Base-by-base conservation (phyloP, 2,329 filamentous ascomycete genomes). In the Ilyonectria robusta region DNA sequence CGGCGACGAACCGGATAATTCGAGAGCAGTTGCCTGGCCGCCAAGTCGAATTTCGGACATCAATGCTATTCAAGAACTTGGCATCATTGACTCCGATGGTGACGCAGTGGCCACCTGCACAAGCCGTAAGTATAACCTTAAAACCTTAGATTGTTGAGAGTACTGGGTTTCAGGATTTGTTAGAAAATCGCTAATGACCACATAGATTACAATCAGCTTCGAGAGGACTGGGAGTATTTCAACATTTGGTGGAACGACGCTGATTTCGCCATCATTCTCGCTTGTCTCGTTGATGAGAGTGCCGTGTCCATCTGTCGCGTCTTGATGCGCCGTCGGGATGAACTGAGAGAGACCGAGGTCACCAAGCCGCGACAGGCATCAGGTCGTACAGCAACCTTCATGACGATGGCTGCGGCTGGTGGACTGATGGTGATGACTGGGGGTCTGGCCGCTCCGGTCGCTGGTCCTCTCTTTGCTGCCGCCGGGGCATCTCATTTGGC, bases 201-300 rank as follows among this genome's bases (percentile, higher is more conserved):
- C 21, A 6, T 17, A 59, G 61, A 54, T 13, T 64, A 64, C 9
- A 19, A 54, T 8, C 55, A 55, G 26, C 47, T 64, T n/a, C 48
- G 23, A 33, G 13, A 6, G 8, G 37, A 59, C 17, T 64, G 62
- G 62, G 15, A 64, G 15, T 64, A 59, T 31, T 40, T 59, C 29
- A 23, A 21, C 29, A 64, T 59, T 11, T 64, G 48, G 62, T 64
- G 62, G 62, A 64, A 58, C 23, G 55, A 64, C 21, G 62, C 40
- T 8, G 55, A 59, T 33, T 64, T 64, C 11, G 62, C 55, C 29
- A 55, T 64, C 29, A 33, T 64, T 10, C 55, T 64, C 5, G 62
- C 62, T 9, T 40, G 62, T 15, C 55, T 64, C 13, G 47, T 58
- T 6, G 40, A 53, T 8, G 29, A 54, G 13, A 40, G 15, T 42